Base-by-base conservation (phyloP, 2,329 filamentous ascomycete species). In the Cladosporium sp. region DNA sequence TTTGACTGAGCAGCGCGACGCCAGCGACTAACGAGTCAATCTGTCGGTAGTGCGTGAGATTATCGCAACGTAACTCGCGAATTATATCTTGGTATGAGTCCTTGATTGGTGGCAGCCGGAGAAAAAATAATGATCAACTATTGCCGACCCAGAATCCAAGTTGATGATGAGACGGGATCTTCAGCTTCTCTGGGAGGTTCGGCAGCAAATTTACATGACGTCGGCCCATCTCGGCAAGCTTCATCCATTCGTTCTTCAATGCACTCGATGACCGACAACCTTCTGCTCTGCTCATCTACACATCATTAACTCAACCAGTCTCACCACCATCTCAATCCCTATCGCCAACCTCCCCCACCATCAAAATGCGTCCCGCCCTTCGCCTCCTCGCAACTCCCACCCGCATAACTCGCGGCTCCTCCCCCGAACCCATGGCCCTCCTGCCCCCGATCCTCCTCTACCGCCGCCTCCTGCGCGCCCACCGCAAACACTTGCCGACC, bases 371-470 rank as follows among this genome's bases (percentile, higher is more conserved):
- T 32, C 37, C 62, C 20, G 58, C 63, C 19, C 42, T 53, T 49
- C 64, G 65, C 58, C 67, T 70, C 45, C 62, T 69, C 50, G 70
- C 71, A n/a, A 64, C 64, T 4, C 67, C 70, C 32, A 71, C 69
- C 20, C 59, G 60, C 35, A 63, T 72, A 35, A 64, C 66, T 2
- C 69, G 70, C 49, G 65, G 67, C 40, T 71, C 80, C 49, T 73
- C 66, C 62, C 72, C 76, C 51, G 73, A 78, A 9, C 79, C 78
- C 35, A 73, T 89, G 71, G 89, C 90, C 39, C 82, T 97, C 12
- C 81, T 97, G 37, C 91, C 92, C 5, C 92, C 92, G 0, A 88
- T 97, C 48, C 90, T 87, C 2, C 82, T 99, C 8, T 99, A 97
- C 77, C 84, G 94, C 59, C 86, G 94, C 35, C 77, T 99, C 24